Evolutionary conservation across 495 filamentous ascomycete species (phyloP).

Genomic region (Choiromyces venosus): DNA sequence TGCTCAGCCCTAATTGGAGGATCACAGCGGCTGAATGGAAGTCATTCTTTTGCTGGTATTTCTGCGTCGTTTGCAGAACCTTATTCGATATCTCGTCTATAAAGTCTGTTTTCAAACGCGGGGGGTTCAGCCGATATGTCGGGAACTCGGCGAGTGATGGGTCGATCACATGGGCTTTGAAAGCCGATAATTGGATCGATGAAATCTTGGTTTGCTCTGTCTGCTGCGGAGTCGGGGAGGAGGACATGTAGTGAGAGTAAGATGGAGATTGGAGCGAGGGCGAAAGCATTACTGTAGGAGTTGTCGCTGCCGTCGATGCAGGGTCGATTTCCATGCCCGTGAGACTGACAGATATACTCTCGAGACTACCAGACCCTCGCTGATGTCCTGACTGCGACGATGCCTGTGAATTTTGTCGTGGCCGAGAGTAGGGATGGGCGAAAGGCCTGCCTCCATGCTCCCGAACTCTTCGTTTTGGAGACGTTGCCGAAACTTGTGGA

Average conservation of each 20-base stretch:
- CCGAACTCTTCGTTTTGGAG: neutral
- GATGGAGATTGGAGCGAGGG: neutral
- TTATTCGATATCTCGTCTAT: neutral
- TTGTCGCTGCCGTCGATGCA: neutral
- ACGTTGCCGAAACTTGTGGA: neutral
- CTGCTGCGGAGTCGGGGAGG: neutral
- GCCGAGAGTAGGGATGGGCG: neutral
- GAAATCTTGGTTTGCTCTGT: constrained; percentile 1
- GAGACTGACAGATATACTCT: neutral
- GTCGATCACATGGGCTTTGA: neutral
- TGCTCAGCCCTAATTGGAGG: neutral
- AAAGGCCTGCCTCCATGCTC: neutral
- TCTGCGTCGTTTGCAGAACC: neutral
- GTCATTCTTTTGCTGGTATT: neutral
- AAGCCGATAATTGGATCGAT: neutral
- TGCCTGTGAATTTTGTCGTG: neutral
- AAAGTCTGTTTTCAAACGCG: neutral
- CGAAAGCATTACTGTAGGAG: neutral
- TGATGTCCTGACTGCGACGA: neutral
- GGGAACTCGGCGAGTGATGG: neutral
- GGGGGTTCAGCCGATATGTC: neutral
- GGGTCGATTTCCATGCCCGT: neutral
- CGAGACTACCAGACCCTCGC: neutral
- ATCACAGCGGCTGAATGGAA: neutral
- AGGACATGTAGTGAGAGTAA: neutral